These are phyloP conservation scores for Ambrosiella beaveri DNA, from an alignment of 2,329 filamentous ascomycete species.

Conservation along the genomic window DNA sequence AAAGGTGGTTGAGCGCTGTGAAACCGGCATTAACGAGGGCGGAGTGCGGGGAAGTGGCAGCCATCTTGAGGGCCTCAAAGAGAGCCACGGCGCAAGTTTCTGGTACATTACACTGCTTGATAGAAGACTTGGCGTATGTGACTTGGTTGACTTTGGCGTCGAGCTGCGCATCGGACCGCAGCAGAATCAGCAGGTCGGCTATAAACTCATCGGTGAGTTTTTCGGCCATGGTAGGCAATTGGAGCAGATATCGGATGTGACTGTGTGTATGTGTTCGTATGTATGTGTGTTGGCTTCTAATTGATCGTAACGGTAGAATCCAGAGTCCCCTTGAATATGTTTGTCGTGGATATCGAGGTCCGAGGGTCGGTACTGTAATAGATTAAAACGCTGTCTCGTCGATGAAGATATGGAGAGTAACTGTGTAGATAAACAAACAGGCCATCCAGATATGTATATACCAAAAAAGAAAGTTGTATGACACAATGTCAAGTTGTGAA, in stretches of 20 bases:
- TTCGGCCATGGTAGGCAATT: constrained; percentile 28
- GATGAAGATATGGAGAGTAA: not conserved
- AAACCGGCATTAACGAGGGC: constrained; percentile 68
- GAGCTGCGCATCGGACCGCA: constrained; percentile 33
- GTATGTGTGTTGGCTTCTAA: no score
- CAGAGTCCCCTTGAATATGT: no score
- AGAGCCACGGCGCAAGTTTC: constrained; percentile 53
- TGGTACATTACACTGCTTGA: constrained; percentile 84
- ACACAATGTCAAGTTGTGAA: not conserved
- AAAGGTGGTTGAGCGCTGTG: constrained; percentile 70
- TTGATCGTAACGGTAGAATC: no score
- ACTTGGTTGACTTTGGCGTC: constrained; percentile 57
- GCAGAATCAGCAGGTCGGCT: constrained; percentile 32
- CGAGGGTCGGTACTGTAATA: no score
- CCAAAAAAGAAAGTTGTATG: not conserved
- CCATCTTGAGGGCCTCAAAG: constrained; percentile 65
- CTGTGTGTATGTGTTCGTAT: no score
- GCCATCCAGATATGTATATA: not conserved
- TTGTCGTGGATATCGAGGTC: no score
- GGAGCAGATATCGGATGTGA: not conserved
- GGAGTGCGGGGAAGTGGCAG: constrained; percentile 60
- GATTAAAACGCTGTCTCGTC: not conserved
- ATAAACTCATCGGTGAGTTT: constrained; percentile 43
- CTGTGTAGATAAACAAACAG: not conserved
- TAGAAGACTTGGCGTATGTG: constrained; percentile 63